Base-by-base conservation (phyloP, 495 filamentous ascomycete genomes). In the Aspergillus diversus region DNA sequence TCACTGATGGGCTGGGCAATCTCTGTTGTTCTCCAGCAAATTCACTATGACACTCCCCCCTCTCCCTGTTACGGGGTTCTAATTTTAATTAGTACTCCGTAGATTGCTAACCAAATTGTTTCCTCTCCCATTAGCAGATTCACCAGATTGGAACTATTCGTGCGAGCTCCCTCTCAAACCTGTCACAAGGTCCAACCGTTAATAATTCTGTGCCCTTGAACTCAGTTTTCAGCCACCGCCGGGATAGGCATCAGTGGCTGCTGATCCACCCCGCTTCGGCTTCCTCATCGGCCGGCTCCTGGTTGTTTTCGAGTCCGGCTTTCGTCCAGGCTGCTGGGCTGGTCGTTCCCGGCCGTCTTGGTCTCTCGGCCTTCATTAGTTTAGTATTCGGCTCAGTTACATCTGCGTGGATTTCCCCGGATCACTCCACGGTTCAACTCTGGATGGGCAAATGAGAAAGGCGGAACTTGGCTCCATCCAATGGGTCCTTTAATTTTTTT, bases 371-470 rank as follows among this genome's bases (percentile, higher is more conserved):
- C 21, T 17, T 13, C 5, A 16, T 21, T 13, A 17, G 9, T 13
- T 49, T 4, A 9, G 21, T n/a, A 16, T 21, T 49, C 47, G 47
- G 47, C 47, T 50, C 21, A 50, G 46, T 21, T 7, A 50, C 16
- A 17, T 9, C 9, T 31, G 21, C 21, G 27, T 50, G 47, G 47
- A 34, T 47, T 62, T 63, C 59, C 59, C 55, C 59, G 43, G 59
- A 59, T 63, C 42, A 53, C 59, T 60, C 64, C 60, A 66, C 56
- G 42, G 39, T 49, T 31, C 34, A 8, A 39, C 59, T 52, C 37
- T 54, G 63, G 58, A 47, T 54, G 51, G 48, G 50, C 63, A 50
- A 50, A 57, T 21, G 27, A 34, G 32, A 34, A 12, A 11, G 32
- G 34, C 51, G 51, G 51, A 34, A 34, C 5, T 8, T 54, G n/a